Base-by-base conservation (phyloP, 2,329 filamentous ascomycete genomes). In the Verticillium nubilum region DNA sequence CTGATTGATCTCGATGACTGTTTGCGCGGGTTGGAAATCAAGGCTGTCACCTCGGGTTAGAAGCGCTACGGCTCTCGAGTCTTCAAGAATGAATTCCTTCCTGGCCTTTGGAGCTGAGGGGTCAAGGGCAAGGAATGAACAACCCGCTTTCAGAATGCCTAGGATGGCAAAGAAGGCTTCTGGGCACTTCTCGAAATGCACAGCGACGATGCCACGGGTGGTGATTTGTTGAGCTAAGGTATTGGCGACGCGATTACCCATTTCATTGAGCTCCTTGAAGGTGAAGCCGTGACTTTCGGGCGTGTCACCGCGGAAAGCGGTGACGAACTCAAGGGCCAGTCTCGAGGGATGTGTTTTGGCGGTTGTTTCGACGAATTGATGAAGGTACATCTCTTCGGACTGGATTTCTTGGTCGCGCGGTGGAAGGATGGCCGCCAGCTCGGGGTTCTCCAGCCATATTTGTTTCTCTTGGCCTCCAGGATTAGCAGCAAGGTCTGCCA, bases 181-280 rank as follows among this genome's bases (percentile, higher is more conserved):
- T 0, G 92, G 87, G 62, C 88, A 93, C 69, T 96, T 96, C 59
- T 92, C 86, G 67, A 96, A 96, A 68, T 89, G 92, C 9, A 94
- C 81, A 0, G 86, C 91, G 25, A 96, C 78, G 4, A 93, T 85
- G 6, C 54, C 76, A 0, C 90, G 88, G 0, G 83, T 76, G 0
- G 70, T 62, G 0, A 85, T 80, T 23, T 78, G 71, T 0, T 71
- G 65, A 1, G 77, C 69, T 1, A 96, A 75, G 13, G 93, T 70
- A 58, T 88, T 80, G 0, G 91, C 90, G 17, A 96, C 81, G 63
- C 80, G 82, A 66, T 96, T 93, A 0, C 88, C 90, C 64, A 87
- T 83, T 0, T 78, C 69, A 65, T 97, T 76, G 1, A 97, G 78
- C 61, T 94, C 78, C n/a, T 69, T 69, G 67, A 94, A 97, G 0